Base-by-base conservation (phyloP, 1,139 yeast genomes). In the Geotrichum reessii region DNA sequence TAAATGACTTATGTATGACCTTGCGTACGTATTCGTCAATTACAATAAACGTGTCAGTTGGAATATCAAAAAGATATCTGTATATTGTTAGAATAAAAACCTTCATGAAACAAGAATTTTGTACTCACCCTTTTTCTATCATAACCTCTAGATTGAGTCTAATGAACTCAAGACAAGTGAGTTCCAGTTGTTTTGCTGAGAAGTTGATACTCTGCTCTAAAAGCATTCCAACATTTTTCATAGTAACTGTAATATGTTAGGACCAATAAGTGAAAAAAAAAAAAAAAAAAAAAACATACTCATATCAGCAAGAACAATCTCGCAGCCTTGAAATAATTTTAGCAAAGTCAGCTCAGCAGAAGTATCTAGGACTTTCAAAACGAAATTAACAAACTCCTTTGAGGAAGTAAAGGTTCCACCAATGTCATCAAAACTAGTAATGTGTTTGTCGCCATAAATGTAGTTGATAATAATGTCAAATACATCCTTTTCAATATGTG, bases 141-240 rank as follows among this genome's bases (percentile, higher is more conserved):
- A 88, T 69, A 4, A 82, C 70, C 47, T 85, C 91, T 62, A 88
- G 71, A 67, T 90, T 89, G 63, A 81, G 79, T 64, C 81, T 83
- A 17, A 89, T 77, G 63, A 81, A 87, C 84, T 89, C 84, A 47
- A 86, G 74, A 66, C 96, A 83, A 57, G 81, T 79, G 56, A 78
- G 75, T 61, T 83, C 77, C 37, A 91, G 69, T 64, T 84, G 82
- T 8, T 73, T 69, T 1, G 90, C 87, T 14, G 78, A 72, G 58
- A 80, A 74, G 44, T 73, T 66, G 49, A 78, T 78, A 0, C 95
- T 79, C 66, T 84, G 84, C 9, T 78, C 74, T 33, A 87, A 68
- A 17, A 90, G 68, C 1, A 78, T 64, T 46, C 83, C 73, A 0
- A 85, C 90, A 64, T 86, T 87, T 17, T 86, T 87, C 17, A 82